A percentile compares a stretch with the other conserved stretches of the same genome.
Evolutionary conservation across 495 filamentous ascomycete species (phyloP).

Genomic region (Bombardia bombarda): DNA sequence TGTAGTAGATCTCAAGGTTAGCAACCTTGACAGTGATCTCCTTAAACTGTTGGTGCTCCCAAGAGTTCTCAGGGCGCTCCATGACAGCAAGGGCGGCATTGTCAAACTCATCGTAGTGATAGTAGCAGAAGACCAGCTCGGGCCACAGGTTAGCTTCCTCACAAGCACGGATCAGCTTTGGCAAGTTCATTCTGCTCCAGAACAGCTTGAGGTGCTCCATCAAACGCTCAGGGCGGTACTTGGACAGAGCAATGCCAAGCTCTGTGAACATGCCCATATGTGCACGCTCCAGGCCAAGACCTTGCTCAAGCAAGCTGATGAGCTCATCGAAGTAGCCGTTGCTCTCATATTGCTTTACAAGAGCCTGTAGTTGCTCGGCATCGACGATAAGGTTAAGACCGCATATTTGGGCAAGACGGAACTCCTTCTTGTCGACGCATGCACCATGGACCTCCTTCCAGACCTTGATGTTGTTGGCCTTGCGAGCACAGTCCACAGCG

Average conservation of each 20-base stretch:
- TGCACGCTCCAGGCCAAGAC: conserved; percentile 81
- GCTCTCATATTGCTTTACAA: conserved; percentile 93
- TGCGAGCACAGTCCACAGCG: conserved; percentile 95
- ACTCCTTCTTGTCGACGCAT: conserved; percentile 97
- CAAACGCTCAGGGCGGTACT: conserved; percentile 90
- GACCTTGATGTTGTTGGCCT: conserved; percentile 98
- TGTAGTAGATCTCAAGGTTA: conserved; percentile 98
- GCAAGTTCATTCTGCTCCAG: conserved; percentile 98
- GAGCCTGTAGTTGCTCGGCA: conserved; percentile 87
- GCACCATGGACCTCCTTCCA: conserved; percentile 99
- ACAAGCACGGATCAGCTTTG: conserved; percentile 92
- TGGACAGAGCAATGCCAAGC: conserved; percentile 88
- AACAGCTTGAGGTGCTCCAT: conserved; percentile 99
- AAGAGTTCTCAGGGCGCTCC: conserved; percentile 95
- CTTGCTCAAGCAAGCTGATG: conserved; percentile 88
- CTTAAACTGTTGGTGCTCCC: conserved; percentile 99
- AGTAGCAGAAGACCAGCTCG: conserved; percentile 96
- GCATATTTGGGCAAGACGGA: conserved; percentile 97
- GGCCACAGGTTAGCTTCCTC: conserved; percentile 97
- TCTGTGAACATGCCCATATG: conserved; percentile 93
- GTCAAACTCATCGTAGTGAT: conserved; percentile 98
- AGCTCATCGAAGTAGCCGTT: conserved; percentile 99
- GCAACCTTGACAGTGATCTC: conserved; percentile 97
- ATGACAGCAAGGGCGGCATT: conserved; percentile 98
- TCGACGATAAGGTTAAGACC: conserved; percentile 98